Percentiles rank a stretch among this genome's conserved stretches.
These are phyloP conservation scores for Nakazawaea laoshanensis DNA, from an alignment of 805 yeast species.

Conservation along the genomic window DNA sequence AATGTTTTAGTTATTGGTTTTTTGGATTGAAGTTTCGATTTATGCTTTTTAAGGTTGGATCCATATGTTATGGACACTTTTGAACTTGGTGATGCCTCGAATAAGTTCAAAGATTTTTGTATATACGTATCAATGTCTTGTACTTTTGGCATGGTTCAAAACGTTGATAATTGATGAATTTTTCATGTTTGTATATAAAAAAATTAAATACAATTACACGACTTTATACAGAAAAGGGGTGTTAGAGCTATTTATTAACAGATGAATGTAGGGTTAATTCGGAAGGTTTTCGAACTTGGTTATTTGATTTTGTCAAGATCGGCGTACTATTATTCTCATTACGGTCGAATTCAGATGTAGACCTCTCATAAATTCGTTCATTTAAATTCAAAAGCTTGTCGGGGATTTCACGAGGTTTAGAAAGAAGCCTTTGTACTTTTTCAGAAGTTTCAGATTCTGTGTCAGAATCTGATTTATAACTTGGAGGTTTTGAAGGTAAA, in stretches of 20 bases:
- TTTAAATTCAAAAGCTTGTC: slow-evolving; percentile 8
- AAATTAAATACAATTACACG: no score
- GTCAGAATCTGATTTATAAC: slow-evolving; percentile 6
- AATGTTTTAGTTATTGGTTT: slow-evolving; percentile 16
- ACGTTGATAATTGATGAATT: neutral
- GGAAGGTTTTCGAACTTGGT: neutral
- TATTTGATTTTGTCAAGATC: neutral
- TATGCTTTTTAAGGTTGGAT: slow-evolving; percentile 16
- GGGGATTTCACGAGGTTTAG: slow-evolving; percentile 9
- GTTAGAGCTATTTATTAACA: no score
- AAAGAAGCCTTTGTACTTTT: slow-evolving; percentile 1
- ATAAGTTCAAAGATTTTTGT: slow-evolving; percentile 18
- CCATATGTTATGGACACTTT: slow-evolving; percentile 23
- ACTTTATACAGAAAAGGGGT: no score
- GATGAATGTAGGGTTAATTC: no score
- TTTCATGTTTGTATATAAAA: no score
- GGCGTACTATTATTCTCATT: no score
- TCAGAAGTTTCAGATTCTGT: slow-evolving; percentile 6
- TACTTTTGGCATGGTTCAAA: slow-evolving; percentile 1
- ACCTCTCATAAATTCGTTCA: slow-evolving; percentile 9
- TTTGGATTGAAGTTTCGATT: slow-evolving; percentile 12
- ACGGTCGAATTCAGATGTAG: slow-evolving; percentile 9
- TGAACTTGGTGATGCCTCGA: slow-evolving; percentile 22
- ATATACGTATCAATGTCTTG: slow-evolving; percentile 21
- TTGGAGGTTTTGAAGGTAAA: slow-evolving; percentile 10